phyloP scores from a whole-genome alignment of 78 protist species.

The Dictyostelium purpureum region DNA sequence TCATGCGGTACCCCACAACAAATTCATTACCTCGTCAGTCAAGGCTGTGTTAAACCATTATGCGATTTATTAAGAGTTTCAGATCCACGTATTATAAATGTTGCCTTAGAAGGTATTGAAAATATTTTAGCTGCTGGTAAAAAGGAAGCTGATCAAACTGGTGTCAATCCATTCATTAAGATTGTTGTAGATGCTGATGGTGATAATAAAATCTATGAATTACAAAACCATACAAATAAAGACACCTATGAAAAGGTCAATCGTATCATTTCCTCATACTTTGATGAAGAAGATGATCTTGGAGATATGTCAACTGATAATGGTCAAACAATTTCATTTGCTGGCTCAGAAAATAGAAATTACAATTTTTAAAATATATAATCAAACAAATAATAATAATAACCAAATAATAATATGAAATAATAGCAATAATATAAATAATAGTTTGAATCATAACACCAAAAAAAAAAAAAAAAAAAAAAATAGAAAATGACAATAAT shows the following conservation, averaged over 20 bases:
- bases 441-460: too few species aligned
- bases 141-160: not conserved
- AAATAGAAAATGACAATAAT: too few species aligned
- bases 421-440: too few species aligned
- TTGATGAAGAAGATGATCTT: constrained; percentile 78
- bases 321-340: too few species aligned
- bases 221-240: constrained; percentile 91
- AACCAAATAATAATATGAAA: too few species aligned
- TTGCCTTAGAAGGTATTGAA: constrained; percentile 95
- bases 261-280: constrained; percentile 87
- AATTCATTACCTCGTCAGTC: constrained; percentile 76
- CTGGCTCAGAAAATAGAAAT: too few species aligned
- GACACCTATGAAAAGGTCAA: constrained; percentile 88
- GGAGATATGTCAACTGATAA: not conserved
- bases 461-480: too few species aligned
- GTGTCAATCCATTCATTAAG: constrained; percentile 8
- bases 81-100: constrained; percentile 90
- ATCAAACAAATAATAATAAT: too few species aligned
- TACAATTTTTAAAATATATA: too few species aligned
- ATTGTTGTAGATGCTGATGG: constrained; percentile 93
- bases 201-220: constrained; percentile 84
- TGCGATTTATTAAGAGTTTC: constrained; percentile 85
- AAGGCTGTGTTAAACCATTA: constrained; percentile 89
- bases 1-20: constrained; percentile 93
- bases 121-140: constrained; percentile 89